These are phyloP conservation scores for Phoenix roebelenii DNA, from an alignment of 176 grass and related monocot genomes.

Conservation along the genomic window DNA sequence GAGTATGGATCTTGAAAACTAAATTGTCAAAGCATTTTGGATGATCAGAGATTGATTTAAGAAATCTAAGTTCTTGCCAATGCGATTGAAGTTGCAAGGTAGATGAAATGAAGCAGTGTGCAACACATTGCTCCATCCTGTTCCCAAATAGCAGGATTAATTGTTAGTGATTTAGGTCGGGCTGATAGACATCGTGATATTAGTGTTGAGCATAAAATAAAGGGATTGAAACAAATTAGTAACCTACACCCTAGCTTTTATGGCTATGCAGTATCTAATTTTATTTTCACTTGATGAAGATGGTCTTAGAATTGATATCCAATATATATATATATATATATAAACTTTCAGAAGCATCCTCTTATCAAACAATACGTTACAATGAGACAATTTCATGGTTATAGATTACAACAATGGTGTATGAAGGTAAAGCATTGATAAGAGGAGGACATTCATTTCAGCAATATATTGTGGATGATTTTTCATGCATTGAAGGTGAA, in stretches of 20 bases:
- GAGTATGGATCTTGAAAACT: no score
- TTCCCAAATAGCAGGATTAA: neutral
- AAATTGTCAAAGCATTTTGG: no score
- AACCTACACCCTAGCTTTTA: neutral
- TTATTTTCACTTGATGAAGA: neutral
- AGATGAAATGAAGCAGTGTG: no score
- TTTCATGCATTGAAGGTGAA: neutral
- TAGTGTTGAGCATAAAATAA: neutral
- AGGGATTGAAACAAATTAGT: neutral
- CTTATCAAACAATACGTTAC: neutral
- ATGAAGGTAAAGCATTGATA: no score
- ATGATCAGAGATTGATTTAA: no score
- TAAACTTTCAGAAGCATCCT: neutral
- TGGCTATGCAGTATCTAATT: neutral
- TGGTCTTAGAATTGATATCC: neutral
- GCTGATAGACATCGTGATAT: neutral
- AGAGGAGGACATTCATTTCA: no score
- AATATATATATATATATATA: neutral
- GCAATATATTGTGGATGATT: no score
- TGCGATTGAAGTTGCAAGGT: no score
- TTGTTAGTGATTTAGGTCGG: neutral
- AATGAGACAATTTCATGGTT: neutral
- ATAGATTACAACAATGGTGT: no score
- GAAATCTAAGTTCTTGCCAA: no score
- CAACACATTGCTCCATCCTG: neutral